Conservation (phyloP, 1,139 yeast species). For the Taiozyma sp. region DNA sequence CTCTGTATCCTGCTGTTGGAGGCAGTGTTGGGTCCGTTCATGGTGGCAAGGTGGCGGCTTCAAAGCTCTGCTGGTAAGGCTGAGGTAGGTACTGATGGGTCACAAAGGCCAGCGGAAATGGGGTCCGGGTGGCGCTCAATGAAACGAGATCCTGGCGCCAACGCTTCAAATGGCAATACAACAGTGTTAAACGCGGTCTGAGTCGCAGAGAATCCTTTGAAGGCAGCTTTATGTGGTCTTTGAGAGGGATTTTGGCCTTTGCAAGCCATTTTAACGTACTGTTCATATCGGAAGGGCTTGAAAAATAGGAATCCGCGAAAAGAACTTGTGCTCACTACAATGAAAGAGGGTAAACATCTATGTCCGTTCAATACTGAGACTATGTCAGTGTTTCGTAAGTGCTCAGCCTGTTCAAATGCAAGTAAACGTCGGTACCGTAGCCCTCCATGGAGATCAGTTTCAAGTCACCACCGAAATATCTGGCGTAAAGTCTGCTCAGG, state of each 20-base stretch:
- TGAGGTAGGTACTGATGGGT: not conserved
- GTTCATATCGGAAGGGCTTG: not conserved
- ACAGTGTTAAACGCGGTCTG: not conserved
- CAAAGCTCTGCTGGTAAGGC: not conserved
- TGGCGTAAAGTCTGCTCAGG: conserved; percentile 77
- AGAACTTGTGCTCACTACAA: too few relatives aligned
- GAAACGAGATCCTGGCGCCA: not conserved
- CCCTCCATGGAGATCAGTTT: conserved; percentile 90
- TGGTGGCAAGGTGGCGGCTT: not conserved
- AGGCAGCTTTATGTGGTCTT: not conserved
- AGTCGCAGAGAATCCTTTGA: not conserved
- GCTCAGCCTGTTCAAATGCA: conserved; percentile 58
- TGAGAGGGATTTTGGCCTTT: not conserved
- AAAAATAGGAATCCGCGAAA: not conserved
- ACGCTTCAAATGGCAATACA: not conserved
- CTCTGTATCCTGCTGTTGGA: conserved; percentile 1
- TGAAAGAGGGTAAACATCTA: not conserved
- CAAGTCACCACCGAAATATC: conserved; percentile 89
- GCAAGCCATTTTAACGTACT: not conserved
- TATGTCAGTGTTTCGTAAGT: conserved; percentile 22
- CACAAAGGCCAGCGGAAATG: not conserved
- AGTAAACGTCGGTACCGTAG: conserved; percentile 88
- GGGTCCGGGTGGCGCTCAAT: not conserved
- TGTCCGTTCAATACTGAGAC: not conserved
- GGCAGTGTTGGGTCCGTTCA: not conserved